Percentiles rank a stretch among this genome's conserved stretches.
These are phyloP conservation scores for Hypoxylon sp. DNA, from an alignment of 2,329 filamentous ascomycete genomes.

Conservation along the genomic window DNA sequence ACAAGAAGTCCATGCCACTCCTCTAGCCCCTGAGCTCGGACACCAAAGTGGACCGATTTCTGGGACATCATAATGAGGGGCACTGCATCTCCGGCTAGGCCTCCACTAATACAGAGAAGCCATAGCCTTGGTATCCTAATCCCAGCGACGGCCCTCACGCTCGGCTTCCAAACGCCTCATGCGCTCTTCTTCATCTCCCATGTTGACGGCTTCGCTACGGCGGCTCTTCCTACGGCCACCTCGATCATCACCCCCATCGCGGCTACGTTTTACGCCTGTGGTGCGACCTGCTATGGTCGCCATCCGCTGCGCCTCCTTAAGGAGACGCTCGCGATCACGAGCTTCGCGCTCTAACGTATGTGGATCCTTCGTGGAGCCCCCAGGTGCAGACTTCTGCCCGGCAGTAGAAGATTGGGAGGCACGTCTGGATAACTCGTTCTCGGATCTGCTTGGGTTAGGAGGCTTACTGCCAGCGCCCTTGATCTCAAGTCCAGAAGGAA, in stretches of 20 bases:
- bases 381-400: conserved; percentile 44
- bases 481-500: conserved; percentile 55
- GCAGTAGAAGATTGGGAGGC: conserved; percentile 55
- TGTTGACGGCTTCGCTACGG: conserved; percentile 63
- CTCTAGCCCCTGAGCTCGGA: not conserved
- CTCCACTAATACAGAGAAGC: not conserved
- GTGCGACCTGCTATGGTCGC: conserved; percentile 66
- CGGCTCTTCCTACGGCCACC: conserved; percentile 64
- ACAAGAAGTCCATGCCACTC: not conserved
- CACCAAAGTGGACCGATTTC: not conserved
- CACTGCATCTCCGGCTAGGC: not conserved
- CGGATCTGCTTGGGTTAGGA: conserved; percentile 48
- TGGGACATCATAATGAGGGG: not conserved
- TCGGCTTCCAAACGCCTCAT: conserved; percentile 72
- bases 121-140: conserved; percentile 49
- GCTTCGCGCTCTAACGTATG: conserved; percentile 79
- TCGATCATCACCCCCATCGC: conserved; percentile 60
- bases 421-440: conserved; percentile 55
- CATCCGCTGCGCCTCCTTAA: conserved; percentile 78
- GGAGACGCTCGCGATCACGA: conserved; percentile 74
- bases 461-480: conserved; percentile 55
- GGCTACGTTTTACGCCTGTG: conserved; percentile 64
- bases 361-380: conserved; percentile 63
- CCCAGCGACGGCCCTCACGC: conserved; percentile 69
- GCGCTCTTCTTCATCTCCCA: conserved; percentile 67